These are phyloP conservation scores for Alternaria atra DNA, from an alignment of 2,329 filamentous ascomycete genomes.

Conservation along the genomic window DNA sequence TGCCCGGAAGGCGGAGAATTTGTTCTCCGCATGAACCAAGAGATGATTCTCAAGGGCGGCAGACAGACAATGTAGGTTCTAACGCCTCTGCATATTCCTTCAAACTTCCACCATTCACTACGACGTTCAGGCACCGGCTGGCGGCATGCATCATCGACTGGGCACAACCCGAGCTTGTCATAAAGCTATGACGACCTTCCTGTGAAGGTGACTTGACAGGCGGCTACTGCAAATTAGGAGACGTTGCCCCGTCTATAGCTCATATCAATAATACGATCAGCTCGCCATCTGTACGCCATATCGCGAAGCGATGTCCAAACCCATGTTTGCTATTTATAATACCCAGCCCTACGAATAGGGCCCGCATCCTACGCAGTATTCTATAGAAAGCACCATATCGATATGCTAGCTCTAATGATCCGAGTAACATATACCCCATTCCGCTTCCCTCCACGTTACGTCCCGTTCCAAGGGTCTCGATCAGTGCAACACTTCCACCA, in stretches of 20 bases:
- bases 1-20: not conserved
- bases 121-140: not conserved
- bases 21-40: slow-evolving; percentile 1
- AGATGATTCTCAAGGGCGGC: not conserved
- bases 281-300: slow-evolving; percentile 11
- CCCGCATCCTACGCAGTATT: not conserved
- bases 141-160: not conserved
- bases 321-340: not conserved
- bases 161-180: not conserved
- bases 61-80: not conserved
- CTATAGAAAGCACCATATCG: not conserved
- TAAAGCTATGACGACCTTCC: not conserved
- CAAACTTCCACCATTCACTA: not conserved
- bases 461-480: not conserved
- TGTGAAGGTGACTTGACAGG: not conserved
- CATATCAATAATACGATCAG: slow-evolving; percentile 11
- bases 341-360: not conserved
- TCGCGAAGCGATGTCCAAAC: not conserved
- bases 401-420: not conserved
- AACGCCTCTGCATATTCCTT: not conserved
- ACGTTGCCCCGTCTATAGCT: not conserved
- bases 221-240: not conserved
- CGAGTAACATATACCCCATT: not conserved
- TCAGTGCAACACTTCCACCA: not conserved
- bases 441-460: not conserved